A percentile compares a stretch with the other conserved stretches of the same genome.
These are phyloP conservation scores for Penicillium fuscoglaucum DNA, from an alignment of 2,329 filamentous ascomycete genomes.

Conservation along the genomic window DNA sequence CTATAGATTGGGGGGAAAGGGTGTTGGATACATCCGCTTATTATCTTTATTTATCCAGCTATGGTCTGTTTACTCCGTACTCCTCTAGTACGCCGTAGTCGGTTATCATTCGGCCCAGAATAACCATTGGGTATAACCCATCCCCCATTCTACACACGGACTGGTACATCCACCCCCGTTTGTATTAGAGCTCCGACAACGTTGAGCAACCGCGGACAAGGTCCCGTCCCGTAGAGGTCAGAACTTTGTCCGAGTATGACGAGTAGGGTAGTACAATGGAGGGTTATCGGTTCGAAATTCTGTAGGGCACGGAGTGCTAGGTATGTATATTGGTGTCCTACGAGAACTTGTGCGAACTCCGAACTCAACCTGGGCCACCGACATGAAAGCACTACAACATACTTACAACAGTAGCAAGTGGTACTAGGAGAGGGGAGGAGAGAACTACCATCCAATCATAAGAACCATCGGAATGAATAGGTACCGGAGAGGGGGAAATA, in stretches of 20 bases:
- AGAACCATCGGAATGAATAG: neutral
- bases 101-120: neutral
- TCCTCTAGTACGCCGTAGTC: neutral
- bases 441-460: neutral
- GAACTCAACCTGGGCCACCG: constrained; percentile 4
- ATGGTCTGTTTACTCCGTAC: neutral
- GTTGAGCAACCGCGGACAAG: constrained; percentile 9
- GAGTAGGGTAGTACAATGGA: constrained; percentile 3
- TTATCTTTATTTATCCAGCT: neutral
- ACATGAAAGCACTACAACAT: neutral
- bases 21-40: neutral
- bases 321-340: neutral
- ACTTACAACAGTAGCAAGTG: neutral
- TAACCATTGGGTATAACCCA: neutral
- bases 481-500: neutral
- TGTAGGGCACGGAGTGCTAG: neutral
- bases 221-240: constrained; percentile 8
- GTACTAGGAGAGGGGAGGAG: neutral
- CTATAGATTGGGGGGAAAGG: neutral
- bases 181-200: constrained; percentile 5
- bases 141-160: neutral
- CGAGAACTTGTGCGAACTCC: constrained; percentile 1
- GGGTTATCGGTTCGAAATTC: neutral
- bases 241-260: constrained; percentile 16
- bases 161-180: constrained; percentile 8